These are phyloP conservation scores for Ligustrum vulgare DNA, from an alignment of 257 asterid genomes.

Conservation along the genomic window DNA sequence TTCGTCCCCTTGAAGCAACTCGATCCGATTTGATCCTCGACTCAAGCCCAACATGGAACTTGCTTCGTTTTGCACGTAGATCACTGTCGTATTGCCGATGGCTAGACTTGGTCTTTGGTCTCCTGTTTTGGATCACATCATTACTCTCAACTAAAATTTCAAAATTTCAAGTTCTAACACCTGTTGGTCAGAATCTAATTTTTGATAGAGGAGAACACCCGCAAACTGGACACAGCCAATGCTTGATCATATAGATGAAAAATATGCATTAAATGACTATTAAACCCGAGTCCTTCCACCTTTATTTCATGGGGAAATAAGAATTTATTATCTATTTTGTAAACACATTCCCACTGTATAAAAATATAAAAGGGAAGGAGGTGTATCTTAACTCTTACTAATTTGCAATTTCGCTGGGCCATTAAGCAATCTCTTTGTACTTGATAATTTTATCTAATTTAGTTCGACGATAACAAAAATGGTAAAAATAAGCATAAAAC, in stretches of 20 bases:
- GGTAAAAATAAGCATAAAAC: slow-evolving; percentile 14
- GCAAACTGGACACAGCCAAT: slow-evolving; percentile 36
- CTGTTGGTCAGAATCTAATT: slow-evolving; percentile 31
- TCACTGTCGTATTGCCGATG: no score
- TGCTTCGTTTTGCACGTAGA: no score
- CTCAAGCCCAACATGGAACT: no score
- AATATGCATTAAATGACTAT: slow-evolving; percentile 62
- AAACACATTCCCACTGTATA: neutral
- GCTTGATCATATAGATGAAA: slow-evolving; percentile 41
- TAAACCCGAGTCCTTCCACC: slow-evolving; percentile 49
- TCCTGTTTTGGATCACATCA: no score
- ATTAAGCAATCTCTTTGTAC: neutral
- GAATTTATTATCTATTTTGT: neutral
- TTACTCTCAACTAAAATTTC: slow-evolving; percentile 32
- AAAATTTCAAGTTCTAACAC: slow-evolving; percentile 43
- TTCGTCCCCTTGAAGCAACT: no score
- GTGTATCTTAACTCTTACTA: neutral
- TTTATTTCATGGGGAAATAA: slow-evolving; percentile 37
- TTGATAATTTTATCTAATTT: neutral
- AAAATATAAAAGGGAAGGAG: slow-evolving; percentile 1
- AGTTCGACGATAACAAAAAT: no score
- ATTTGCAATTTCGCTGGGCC: neutral
- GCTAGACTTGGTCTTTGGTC: no score
- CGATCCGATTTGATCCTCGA: no score
- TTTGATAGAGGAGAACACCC: slow-evolving; percentile 41